Evolutionary conservation across 2,329 filamentous ascomycete genomes (phyloP), one percentile per base, ranked within the genome.

Genomic region (Domatiomyces catenatus): DNA sequence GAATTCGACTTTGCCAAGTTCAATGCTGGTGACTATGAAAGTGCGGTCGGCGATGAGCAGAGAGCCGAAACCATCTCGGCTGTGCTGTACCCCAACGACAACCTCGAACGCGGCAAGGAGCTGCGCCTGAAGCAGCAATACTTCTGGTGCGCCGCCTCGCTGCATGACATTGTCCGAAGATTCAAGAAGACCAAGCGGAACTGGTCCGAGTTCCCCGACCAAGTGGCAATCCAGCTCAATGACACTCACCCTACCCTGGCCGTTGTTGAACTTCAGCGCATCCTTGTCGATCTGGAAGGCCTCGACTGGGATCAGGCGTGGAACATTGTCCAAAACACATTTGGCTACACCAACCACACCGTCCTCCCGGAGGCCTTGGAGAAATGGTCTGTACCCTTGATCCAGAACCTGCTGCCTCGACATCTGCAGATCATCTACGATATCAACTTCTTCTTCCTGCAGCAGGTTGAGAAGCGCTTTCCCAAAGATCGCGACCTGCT

Each of bases 1-100:
- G 92, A 98, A 68, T 98, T 98, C 58, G 90, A 98, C 71, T 98
- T 98, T 71, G 90, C 95, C 64, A 96, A 96, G 67, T 98, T 98
- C 80, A 98, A 98, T 71, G 92, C 77, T 53, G 92, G 92, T 56
- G 89, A 98, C 61, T 98, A 98, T 65, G 92, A 98, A 71, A 92
- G 86, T 71, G 93, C 92, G 10, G 92, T 98, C 42, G 86, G 85
- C n/a, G 92, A 98, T 60, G 88, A 96, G 69, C 92, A 98, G 73
- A 84, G 86, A 52, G 92, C 92, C n/a, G 92, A 98, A 73, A 96
- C 90, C 50, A 98, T 98, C 71, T 95, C 89, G 48, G 90, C 90
- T 28, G 92, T 98, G 12, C 71, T 98, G 44, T 98, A 98, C 64
- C 92, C 92, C 53, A 98, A 98, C 63, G 90, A 96, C 69, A 96